Evolutionary conservation across 768 basidiomycete species (phyloP), one percentile per base, ranked within the genome.

Genomic region (Arthromyces matolae): DNA sequence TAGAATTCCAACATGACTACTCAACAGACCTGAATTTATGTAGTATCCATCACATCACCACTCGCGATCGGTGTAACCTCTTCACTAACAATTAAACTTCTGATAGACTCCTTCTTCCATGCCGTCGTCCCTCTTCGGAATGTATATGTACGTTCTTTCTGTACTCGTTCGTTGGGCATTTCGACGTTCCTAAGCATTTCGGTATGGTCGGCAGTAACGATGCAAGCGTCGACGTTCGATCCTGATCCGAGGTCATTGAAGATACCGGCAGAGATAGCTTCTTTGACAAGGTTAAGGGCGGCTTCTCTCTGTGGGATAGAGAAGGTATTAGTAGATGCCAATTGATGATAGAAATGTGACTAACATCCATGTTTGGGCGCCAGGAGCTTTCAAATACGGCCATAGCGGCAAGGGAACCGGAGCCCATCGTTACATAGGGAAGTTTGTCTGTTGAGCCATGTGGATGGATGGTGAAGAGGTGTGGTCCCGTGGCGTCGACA

Each of bases 241-340:
- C 96, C 96, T 1, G 95, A 97, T 3, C 96, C 96, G 27, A 98
- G 81, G 73, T 99, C 96, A 72, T 99, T 98, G 80, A 96, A 98
- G 64, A 99, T 94, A 78, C 96, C 96, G 2, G 92, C 89, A 19
- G 87, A 83, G 59, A 99, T 84, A 37, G 96, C 94, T 31, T 81
- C 76, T 48, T 86, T 81, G 29, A 97, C 93, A 16, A 98, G 76
- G 5, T 73, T 71, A 40, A 98, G 79, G 3, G 93, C 95, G 20
- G 87, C 85, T 33, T 81, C 78, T 32, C 89, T 80, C 89, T 94
- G 65, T 29, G 39, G 25, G 18, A 19, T 39, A 29, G 41, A 4
- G 37, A 22, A 5, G 20, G n/a, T 19, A 22, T 20, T 5, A 16
- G 16, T 16, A 3, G 6, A 5, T 37, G 12, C 22, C 9, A n/a